Conservation (phyloP, 2,329 filamentous ascomycete genomes). For the Colletotrichum orchidophilum region DNA sequence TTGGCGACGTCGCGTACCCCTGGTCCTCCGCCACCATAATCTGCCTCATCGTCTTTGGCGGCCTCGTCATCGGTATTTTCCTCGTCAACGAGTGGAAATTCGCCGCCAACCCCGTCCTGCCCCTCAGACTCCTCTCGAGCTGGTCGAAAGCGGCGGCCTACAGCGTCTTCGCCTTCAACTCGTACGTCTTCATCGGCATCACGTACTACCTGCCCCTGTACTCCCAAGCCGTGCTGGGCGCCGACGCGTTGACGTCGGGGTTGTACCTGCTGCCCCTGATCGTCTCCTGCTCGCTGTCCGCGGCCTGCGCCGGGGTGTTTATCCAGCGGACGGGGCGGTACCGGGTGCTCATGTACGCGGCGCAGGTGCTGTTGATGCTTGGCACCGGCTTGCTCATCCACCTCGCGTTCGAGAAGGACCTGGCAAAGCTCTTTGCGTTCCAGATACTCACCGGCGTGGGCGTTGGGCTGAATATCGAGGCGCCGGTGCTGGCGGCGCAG, state of each 20-base stretch:
- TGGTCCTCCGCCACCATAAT: constrained; percentile 72
- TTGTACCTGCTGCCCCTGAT: constrained; percentile 45
- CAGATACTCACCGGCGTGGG: constrained; percentile 72
- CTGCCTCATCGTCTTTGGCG: constrained; percentile 60
- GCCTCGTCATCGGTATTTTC: constrained; percentile 50
- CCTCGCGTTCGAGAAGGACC: constrained; percentile 65
- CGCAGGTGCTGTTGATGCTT: constrained; percentile 67
- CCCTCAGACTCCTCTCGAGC: constrained; percentile 51
- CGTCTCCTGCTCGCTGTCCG: constrained; percentile 36
- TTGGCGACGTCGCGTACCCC: constrained; percentile 71
- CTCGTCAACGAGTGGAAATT: constrained; percentile 43
- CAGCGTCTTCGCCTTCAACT: constrained; percentile 71
- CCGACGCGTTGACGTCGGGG: constrained; percentile 44
- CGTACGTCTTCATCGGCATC: constrained; percentile 75
- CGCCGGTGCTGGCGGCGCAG: constrained; percentile 74
- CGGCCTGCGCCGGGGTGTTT: constrained; percentile 36
- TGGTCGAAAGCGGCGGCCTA: constrained; percentile 70
- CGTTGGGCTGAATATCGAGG: constrained; percentile 75
- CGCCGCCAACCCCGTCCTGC: constrained; percentile 48
- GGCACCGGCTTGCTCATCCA: constrained; percentile 73
- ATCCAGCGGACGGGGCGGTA: constrained; percentile 75
- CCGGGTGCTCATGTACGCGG: constrained; percentile 66
- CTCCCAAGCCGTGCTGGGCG: constrained; percentile 52
- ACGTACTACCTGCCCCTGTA: constrained; percentile 57
- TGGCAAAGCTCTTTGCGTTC: constrained; percentile 66